Conservation (phyloP, 2,329 filamentous ascomycete species). For the Tolypocladium nubicola region DNA sequence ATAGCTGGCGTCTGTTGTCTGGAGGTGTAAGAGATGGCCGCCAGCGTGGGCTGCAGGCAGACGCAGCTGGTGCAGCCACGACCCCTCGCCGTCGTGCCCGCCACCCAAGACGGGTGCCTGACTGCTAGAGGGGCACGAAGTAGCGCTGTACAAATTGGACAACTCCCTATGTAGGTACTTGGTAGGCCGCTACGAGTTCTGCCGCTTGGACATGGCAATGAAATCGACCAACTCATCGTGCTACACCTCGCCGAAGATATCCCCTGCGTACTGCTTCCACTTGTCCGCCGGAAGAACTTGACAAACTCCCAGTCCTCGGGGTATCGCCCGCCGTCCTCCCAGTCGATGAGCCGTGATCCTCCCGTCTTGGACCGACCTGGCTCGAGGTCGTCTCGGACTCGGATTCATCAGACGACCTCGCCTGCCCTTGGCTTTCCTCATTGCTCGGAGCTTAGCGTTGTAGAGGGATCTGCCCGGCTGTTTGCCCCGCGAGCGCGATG, state of each 20-base stretch:
- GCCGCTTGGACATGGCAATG: conserved; percentile 12
- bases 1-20: no score
- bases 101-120: no score
- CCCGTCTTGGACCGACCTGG: conserved; percentile 17
- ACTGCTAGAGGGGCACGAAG: no score
- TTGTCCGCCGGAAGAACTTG: conserved; percentile 17
- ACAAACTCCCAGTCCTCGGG: conserved; percentile 30
- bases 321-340: conserved; percentile 37
- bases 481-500: conserved; percentile 9
- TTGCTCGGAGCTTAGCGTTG: conserved; percentile 6
- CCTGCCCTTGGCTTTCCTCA: conserved; percentile 7
- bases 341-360: conserved; percentile 32
- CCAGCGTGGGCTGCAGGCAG: no score
- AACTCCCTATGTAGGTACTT: no score
- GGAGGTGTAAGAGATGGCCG: no score
- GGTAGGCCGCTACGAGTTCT: conserved; percentile 9
- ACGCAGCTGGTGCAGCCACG: no score
- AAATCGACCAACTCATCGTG: conserved; percentile 15
- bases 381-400: conserved; percentile 12
- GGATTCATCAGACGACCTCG: conserved; percentile 11
- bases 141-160: no score
- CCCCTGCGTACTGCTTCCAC: conserved; percentile 12
- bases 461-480: conserved; percentile 7
- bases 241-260: conserved; percentile 15
- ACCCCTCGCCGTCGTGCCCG: no score